Evolutionary conservation across 139 green algal species (phyloP).

Genomic region (Marvania coccoides): DNA sequence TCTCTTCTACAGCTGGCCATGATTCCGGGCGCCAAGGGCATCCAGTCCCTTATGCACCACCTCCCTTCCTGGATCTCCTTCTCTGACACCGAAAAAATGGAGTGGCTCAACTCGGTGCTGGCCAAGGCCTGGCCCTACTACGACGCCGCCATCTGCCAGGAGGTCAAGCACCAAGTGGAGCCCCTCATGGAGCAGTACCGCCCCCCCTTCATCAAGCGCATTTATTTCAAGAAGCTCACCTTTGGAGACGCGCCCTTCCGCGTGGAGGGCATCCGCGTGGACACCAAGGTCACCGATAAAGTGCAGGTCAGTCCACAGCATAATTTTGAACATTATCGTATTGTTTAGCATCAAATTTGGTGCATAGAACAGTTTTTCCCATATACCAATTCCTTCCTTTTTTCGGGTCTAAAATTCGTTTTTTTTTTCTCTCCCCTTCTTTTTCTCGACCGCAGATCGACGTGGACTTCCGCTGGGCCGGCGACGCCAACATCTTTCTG

Average conservation of each 20-base stretch:
- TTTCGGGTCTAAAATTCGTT: not conserved
- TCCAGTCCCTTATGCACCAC: slow-evolving; percentile 56
- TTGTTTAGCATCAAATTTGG: not conserved
- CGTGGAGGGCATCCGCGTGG: slow-evolving; percentile 40
- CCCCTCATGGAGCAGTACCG: slow-evolving; percentile 60
- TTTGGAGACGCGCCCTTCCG: slow-evolving; percentile 78
- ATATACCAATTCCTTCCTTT: not conserved
- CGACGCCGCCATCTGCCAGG: slow-evolving; percentile 63
- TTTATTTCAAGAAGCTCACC: slow-evolving; percentile 76
- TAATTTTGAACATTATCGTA: too few relatives aligned
- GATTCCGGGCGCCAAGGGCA: slow-evolving; percentile 66
- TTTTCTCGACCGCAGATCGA: too few relatives aligned
- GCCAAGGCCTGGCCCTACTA: slow-evolving; percentile 79
- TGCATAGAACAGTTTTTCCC: not conserved
- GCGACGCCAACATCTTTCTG: slow-evolving; percentile 80
- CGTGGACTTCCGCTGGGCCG: slow-evolving; percentile 71
- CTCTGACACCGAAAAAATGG: slow-evolving; percentile 70
- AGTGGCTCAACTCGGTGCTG: slow-evolving; percentile 81
- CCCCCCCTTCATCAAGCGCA: slow-evolving; percentile 62
- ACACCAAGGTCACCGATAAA: slow-evolving; percentile 23
- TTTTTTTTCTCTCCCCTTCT: slow-evolving; percentile 1
- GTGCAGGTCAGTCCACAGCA: slow-evolving; percentile 26
- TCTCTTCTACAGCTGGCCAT: slow-evolving; percentile 12
- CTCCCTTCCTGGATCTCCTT: slow-evolving; percentile 70
- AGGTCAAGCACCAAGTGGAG: slow-evolving; percentile 70